A percentile compares a stretch with the other conserved stretches of the same genome.
phyloP scores from a whole-genome alignment of 2,329 filamentous ascomycete genomes.

The Bipolaris gigantea region DNA sequence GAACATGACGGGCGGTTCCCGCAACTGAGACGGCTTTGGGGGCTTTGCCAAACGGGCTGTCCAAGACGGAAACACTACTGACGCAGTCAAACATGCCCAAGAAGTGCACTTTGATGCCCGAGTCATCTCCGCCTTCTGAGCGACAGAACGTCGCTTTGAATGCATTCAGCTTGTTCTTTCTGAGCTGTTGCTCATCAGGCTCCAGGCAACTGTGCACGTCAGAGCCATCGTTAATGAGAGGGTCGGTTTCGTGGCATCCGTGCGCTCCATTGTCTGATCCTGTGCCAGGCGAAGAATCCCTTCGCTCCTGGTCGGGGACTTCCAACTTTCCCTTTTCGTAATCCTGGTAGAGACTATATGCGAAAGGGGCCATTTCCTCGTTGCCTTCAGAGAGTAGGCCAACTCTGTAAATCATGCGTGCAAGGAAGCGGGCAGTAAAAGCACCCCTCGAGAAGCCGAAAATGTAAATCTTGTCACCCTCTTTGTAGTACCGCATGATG shows the following conservation, averaged over 20 bases:
- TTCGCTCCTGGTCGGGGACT: conserved; percentile 41
- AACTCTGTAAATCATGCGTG: conserved; percentile 28
- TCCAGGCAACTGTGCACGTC: neutral
- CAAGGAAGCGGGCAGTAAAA: conserved; percentile 41
- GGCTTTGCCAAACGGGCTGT: conserved; percentile 46
- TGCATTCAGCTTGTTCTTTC: conserved; percentile 40
- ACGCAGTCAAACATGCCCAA: conserved; percentile 50
- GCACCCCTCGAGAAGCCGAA: conserved; percentile 42
- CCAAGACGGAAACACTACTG: conserved; percentile 47
- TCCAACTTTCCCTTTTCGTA: conserved; percentile 12
- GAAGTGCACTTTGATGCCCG: conserved; percentile 47
- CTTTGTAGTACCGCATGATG: conserved; percentile 37
- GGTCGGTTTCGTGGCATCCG: conserved; percentile 17
- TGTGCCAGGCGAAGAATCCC: conserved; percentile 22
- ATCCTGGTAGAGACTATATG: conserved; percentile 17
- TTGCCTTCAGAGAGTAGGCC: conserved; percentile 28
- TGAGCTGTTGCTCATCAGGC: conserved; percentile 5
- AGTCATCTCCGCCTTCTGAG: conserved; percentile 7
- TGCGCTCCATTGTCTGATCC: neutral
- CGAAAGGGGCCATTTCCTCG: conserved; percentile 25
- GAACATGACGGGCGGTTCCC: conserved; percentile 39
- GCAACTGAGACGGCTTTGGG: conserved; percentile 34
- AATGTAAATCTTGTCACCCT: conserved; percentile 39
- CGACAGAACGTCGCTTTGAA: conserved; percentile 52
- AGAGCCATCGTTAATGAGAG: neutral